A percentile compares a stretch with the other conserved stretches of the same genome.
Conservation (phyloP, 345 rosid genomes). For the Pugionium cornutum region DNA sequence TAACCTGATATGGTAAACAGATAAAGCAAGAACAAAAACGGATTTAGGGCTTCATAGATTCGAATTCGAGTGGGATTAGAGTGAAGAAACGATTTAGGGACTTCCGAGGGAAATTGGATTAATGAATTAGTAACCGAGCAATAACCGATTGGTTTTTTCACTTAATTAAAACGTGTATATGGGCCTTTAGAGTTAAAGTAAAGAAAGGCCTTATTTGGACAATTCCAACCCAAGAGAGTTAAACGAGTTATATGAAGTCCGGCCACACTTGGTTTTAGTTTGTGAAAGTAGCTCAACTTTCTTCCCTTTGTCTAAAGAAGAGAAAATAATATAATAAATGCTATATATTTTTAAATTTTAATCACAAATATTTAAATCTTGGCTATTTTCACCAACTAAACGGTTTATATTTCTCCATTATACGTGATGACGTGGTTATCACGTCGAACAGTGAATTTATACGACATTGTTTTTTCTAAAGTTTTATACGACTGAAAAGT, state of each 20-base stretch:
- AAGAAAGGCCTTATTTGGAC: not conserved
- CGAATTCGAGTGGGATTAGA: not conserved
- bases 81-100: slow-evolving; percentile 10
- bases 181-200: not conserved
- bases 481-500: no score
- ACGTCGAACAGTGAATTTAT: no score
- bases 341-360: no score
- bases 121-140: slow-evolving; percentile 12
- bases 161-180: not conserved
- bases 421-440: no score
- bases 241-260: not conserved
- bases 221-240: not conserved
- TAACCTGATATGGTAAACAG: not conserved
- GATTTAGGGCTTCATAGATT: not conserved
- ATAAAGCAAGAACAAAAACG: not conserved
- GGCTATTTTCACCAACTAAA: no score
- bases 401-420: no score
- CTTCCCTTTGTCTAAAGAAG: no score
- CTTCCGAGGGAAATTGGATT: slow-evolving; percentile 3
- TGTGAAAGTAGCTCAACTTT: no score
- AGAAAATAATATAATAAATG: no score
- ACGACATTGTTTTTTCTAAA: no score
- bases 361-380: no score
- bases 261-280: no score
- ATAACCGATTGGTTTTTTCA: slow-evolving; percentile 15